phyloP scores from a whole-genome alignment of 306 rosid species.

The Lagenaria siceraria region DNA sequence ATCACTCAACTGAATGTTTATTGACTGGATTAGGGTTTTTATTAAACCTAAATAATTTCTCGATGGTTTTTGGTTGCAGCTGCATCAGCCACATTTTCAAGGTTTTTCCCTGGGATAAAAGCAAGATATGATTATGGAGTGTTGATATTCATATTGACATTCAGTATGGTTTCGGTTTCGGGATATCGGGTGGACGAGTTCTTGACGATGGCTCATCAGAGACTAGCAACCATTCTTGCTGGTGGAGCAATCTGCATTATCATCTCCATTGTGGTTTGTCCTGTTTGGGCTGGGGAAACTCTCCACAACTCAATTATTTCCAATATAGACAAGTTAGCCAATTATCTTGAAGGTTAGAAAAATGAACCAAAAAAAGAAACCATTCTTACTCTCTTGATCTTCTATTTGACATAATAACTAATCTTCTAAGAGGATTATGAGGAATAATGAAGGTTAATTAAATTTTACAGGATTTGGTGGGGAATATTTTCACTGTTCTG shows the following conservation, averaged over 20 bases:
- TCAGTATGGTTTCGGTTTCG: slow-evolving; percentile 66
- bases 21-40: no score
- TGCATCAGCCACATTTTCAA: slow-evolving; percentile 46
- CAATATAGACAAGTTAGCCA: slow-evolving; percentile 61
- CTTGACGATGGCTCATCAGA: slow-evolving; percentile 45
- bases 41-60: no score
- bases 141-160: slow-evolving; percentile 71
- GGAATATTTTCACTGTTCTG: slow-evolving; percentile 34
- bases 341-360: slow-evolving; percentile 41
- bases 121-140: slow-evolving; percentile 82
- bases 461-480: slow-evolving; percentile 45
- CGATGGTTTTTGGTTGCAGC: slow-evolving; percentile 28
- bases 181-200: slow-evolving; percentile 44
- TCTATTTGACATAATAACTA: not conserved
- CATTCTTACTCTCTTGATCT: not conserved
- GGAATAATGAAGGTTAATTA: not conserved
- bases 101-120: slow-evolving; percentile 67
- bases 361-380: not conserved
- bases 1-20: no score
- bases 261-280: slow-evolving; percentile 45
- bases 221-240: slow-evolving; percentile 46
- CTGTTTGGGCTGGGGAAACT: slow-evolving; percentile 91
- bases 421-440: not conserved
- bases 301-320: slow-evolving; percentile 66
- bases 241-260: slow-evolving; percentile 64